These are phyloP conservation scores for Cercospora sesami DNA, from an alignment of 2,329 filamentous ascomycete genomes.

Conservation along the genomic window DNA sequence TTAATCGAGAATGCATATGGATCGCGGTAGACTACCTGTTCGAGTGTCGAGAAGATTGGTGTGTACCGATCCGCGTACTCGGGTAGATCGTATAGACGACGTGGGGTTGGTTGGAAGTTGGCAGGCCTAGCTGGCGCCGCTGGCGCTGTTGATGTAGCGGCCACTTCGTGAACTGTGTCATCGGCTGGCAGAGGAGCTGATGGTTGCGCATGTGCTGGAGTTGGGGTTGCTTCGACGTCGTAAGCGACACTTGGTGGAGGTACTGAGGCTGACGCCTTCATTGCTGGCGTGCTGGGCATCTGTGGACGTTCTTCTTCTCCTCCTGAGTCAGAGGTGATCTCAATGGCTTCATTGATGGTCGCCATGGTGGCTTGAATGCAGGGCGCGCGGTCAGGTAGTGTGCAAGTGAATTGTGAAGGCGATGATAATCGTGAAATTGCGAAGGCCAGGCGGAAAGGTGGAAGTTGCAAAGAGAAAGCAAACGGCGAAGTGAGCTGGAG, in stretches of 20 bases:
- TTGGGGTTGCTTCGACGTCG: not conserved
- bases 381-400: not conserved
- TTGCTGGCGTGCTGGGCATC: not conserved
- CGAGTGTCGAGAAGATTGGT: slow-evolving; percentile 8
- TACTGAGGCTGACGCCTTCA: not conserved
- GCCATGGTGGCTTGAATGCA: not conserved
- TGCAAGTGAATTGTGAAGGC: not conserved
- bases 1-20: slow-evolving; percentile 27
- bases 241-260: not conserved
- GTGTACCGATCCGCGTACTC: slow-evolving; percentile 15
- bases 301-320: not conserved
- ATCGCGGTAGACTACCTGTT: slow-evolving; percentile 18
- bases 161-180: not conserved
- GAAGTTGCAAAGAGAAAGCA: not conserved
- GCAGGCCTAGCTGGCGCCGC: not conserved
- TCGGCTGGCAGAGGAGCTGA: not conserved
- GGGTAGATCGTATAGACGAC: slow-evolving; percentile 8
- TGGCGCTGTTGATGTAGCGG: not conserved
- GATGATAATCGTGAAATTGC: not conserved
- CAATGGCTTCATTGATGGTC: not conserved
- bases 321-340: not conserved
- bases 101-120: not conserved
- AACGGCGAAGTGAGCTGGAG: slow-evolving; percentile 4
- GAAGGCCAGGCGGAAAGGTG: not conserved
- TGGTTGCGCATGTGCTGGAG: not conserved